Conservation (phyloP, 2,329 filamentous ascomycete species). For the Arthrinium puccinioides region DNA sequence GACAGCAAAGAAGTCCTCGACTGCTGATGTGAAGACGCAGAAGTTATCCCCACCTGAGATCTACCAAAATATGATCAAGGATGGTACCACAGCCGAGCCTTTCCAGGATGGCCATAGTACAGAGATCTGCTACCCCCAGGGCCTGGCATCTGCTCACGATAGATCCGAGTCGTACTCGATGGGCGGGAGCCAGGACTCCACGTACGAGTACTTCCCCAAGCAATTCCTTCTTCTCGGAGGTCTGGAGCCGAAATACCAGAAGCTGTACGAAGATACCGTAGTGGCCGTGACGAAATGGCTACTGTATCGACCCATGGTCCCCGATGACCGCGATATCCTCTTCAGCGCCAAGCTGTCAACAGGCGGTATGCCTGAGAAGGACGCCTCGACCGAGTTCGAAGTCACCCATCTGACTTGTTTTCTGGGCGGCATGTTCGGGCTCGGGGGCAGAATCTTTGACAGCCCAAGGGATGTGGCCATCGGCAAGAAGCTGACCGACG, state of each 20-base stretch:
- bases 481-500: conserved; percentile 56
- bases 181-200: conserved; percentile 62
- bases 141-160: conserved; percentile 41
- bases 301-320: conserved; percentile 70
- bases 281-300: conserved; percentile 65
- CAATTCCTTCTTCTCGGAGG: conserved; percentile 74
- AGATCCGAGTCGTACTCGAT: conserved; percentile 46
- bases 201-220: conserved; percentile 65
- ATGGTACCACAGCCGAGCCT: conserved; percentile 4
- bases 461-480: conserved; percentile 53
- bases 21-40: background rate
- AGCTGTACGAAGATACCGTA: conserved; percentile 62
- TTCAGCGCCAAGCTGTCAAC: conserved; percentile 59
- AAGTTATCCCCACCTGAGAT: conserved; percentile 6
- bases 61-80: conserved; percentile 5
- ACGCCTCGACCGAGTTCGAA: conserved; percentile 47
- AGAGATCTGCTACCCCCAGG: conserved; percentile 49
- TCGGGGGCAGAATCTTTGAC: conserved; percentile 57
- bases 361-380: conserved; percentile 30
- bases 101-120: conserved; percentile 1
- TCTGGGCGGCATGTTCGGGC: conserved; percentile 61
- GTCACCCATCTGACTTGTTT: conserved; percentile 61
- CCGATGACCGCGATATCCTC: conserved; percentile 61
- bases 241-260: conserved; percentile 61
- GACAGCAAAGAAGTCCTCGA: conserved; percentile 1